A percentile compares a stretch with the other conserved stretches of the same genome.
These are phyloP conservation scores for Candida multigemmis DNA, from an alignment of 805 yeast species.

Conservation along the genomic window DNA sequence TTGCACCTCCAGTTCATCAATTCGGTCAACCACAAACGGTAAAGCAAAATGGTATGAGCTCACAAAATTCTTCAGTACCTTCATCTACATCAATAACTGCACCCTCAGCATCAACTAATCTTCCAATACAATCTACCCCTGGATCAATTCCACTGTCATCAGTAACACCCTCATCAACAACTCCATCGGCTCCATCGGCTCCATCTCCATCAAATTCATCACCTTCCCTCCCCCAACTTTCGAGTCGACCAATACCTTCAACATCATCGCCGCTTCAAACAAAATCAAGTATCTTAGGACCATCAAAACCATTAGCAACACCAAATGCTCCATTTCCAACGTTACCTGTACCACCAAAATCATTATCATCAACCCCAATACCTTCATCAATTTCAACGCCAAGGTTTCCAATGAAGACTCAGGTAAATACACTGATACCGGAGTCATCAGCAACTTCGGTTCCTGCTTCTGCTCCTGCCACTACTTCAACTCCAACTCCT, in stretches of 20 bases:
- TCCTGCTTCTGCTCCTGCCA: neutral
- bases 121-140: too few relatives aligned
- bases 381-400: too few relatives aligned
- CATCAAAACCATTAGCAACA: too few relatives aligned
- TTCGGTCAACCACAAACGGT: too few relatives aligned
- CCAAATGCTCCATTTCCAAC: too few relatives aligned
- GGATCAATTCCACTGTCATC: neutral
- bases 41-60: too few relatives aligned
- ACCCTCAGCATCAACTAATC: conserved; percentile 3
- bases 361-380: too few relatives aligned
- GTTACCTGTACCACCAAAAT: too few relatives aligned
- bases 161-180: neutral
- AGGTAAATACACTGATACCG: neutral
- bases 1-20: neutral
- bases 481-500: neutral
- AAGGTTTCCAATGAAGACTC: neutral
- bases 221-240: neutral
- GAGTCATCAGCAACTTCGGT: neutral
- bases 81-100: conserved; percentile 5
- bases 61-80: conserved; percentile 12
- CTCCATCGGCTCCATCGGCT: neutral
- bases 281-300: too few relatives aligned
- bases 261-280: too few relatives aligned
- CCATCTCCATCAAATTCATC: neutral
- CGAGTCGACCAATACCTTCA: too few relatives aligned